Conservation (phyloP, 2,329 filamentous ascomycete genomes). For the Aureobasidium leucospermi region DNA sequence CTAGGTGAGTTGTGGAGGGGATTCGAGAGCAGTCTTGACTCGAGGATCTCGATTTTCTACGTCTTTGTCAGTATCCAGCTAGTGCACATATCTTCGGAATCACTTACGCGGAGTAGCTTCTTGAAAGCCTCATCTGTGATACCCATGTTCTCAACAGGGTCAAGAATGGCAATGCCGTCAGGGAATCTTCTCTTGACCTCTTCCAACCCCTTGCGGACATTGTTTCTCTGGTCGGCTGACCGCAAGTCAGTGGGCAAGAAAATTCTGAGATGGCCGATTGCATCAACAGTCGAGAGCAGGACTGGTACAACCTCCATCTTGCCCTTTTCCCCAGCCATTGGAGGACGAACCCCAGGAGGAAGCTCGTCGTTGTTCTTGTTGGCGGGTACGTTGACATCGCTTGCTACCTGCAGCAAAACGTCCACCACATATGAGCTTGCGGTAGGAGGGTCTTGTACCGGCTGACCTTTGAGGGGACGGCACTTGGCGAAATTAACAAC, state of each 20-base stretch:
- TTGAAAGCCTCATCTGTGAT: constrained; percentile 92
- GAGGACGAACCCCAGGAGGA: constrained; percentile 54
- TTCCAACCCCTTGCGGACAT: constrained; percentile 58
- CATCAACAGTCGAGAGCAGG: constrained; percentile 75
- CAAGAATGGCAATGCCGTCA: constrained; percentile 80
- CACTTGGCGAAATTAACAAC: constrained; percentile 67
- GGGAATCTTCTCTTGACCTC: constrained; percentile 85
- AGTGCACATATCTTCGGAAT: too few relatives aligned
- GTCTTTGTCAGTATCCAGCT: constrained; percentile 17
- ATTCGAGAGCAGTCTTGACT: constrained; percentile 81
- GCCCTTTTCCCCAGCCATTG: constrained; percentile 54
- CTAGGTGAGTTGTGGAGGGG: constrained; percentile 86
- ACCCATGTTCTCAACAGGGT: constrained; percentile 93
- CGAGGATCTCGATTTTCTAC: constrained; percentile 91
- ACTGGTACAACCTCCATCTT: constrained; percentile 81
- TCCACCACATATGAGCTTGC: constrained; percentile 80
- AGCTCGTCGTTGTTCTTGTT: constrained; percentile 39
- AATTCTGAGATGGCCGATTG: constrained; percentile 75
- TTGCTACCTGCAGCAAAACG: constrained; percentile 62
- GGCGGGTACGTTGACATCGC: constrained; percentile 44
- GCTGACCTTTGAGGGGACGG: constrained; percentile 52
- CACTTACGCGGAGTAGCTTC: constrained; percentile 62
- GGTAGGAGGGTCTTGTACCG: constrained; percentile 59
- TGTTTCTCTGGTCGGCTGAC: constrained; percentile 59
- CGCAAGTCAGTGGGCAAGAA: constrained; percentile 74